These are phyloP conservation scores for Arthroderma uncinatum DNA, from an alignment of 2,329 filamentous ascomycete species.

Conservation along the genomic window DNA sequence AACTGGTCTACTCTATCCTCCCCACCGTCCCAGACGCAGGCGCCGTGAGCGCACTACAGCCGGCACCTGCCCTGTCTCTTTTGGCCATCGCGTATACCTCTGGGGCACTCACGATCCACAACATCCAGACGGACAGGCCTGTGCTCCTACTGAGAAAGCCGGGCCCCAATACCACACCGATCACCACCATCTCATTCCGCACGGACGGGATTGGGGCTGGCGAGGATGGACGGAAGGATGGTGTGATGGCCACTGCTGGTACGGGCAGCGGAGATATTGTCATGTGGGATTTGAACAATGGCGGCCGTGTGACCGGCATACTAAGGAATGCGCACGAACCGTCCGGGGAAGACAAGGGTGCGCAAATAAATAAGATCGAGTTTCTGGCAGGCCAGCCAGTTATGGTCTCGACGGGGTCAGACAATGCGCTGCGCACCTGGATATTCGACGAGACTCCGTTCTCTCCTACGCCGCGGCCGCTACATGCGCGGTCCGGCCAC, in stretches of 20 bases:
- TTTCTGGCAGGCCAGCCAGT: constrained; percentile 85
- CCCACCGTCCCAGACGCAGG: constrained; percentile 63
- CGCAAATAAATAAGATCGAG: constrained; percentile 72
- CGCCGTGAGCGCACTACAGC: constrained; percentile 74
- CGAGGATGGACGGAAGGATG: constrained; percentile 69
- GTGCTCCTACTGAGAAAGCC: constrained; percentile 59
- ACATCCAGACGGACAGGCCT: constrained; percentile 66
- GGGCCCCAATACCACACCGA: constrained; percentile 45
- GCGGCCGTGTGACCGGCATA: constrained; percentile 74
- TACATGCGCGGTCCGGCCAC: constrained; percentile 81
- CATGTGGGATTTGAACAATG: constrained; percentile 89
- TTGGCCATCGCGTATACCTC: constrained; percentile 78
- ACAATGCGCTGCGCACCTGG: constrained; percentile 93
- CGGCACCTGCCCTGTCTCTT: constrained; percentile 71
- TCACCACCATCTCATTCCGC: constrained; percentile 80
- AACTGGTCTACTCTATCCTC: constrained; percentile 79
- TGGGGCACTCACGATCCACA: constrained; percentile 67
- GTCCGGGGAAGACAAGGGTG: constrained; percentile 46
- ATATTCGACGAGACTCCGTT: constrained; percentile 91
- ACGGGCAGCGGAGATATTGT: constrained; percentile 73
- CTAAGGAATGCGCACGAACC: constrained; percentile 74
- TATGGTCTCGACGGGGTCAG: constrained; percentile 76
- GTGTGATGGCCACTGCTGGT: constrained; percentile 89
- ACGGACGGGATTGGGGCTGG: constrained; percentile 82
- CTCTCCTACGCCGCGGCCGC: constrained; percentile 68